Evolutionary conservation across 208 protist genomes (phyloP), one percentile per base, ranked within the genome.

Genomic region (Crithidia mellificae): DNA sequence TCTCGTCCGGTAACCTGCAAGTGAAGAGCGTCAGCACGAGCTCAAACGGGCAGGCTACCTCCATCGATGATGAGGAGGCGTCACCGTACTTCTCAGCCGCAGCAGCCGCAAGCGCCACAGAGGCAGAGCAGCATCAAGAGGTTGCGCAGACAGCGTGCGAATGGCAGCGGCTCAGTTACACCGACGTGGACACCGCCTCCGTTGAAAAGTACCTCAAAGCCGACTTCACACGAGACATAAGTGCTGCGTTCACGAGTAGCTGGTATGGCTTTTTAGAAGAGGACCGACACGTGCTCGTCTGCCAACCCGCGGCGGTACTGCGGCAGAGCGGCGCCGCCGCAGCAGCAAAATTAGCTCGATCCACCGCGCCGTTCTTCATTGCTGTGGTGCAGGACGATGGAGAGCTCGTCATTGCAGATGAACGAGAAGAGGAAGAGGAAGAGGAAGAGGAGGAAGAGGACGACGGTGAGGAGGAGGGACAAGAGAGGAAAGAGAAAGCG

Each of bases 261-360:
- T 83, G 57, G 81, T 85, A 83, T 43, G 54, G 81, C 64, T 74
- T 63, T 51, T 57, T 83, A 7, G 74, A 75, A 17, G 76, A 72
- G 47, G 73, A 83, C 22, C 81, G 72, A 22, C 75, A 79, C 70
- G 56, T 85, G n/a, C 24, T 90, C 1, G 59, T 90, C 34, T 80
- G 32, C 43, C 20, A 59, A 54, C 72, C 65, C 7, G 14, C 49
- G 2, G 32, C 20, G 1, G 43, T 62, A 2, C 11, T 52, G 12
- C 8, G n/a, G 6, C 46, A 52, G 15, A 52, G 29, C 27, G 32
- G n/a, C n/a, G n/a, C n/a, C 4, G 6, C 4, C 2, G 20, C 15
- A 29, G 12, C 19, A 38, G 34, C 34, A 2, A 19, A 63, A 34
- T 14, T 19, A 25, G 41, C 15, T 22, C 44, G 30, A 8, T 19